Evolutionary conservation across 805 yeast species (phyloP), one percentile per base, ranked within the genome.

Genomic region (Cyberlindnera saturnus): DNA sequence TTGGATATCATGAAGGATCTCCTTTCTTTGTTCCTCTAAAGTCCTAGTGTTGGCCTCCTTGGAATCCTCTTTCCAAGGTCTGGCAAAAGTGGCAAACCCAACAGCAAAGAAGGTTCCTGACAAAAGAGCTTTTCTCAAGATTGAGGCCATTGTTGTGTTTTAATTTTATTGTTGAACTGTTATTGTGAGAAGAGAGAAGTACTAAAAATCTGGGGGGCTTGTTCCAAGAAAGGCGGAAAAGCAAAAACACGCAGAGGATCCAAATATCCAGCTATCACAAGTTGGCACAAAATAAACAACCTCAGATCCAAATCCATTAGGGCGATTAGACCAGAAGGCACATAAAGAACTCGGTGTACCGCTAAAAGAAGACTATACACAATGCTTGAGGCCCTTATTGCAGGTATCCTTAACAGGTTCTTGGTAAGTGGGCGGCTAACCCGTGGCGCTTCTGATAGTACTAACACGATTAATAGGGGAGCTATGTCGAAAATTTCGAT

Each of bases 401-500:
- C 87, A 14, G 73, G 74, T 35, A 67, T 81, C 33, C 68, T 81
- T 46, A 81, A 81, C 58, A 59, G 83, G 50, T 71, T 81, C 45
- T 60, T 81, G 48, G 65, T 60, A 41, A 23, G 64, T 57, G 8
- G n/a, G 36, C 15, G 32, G 39, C 29, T 20, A n/a, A 30, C 20
- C 17, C 15, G 29, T 17, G n/a, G 37, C 35, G 13, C 29, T 11
- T 32, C 10, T 8, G n/a, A 3, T 9, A 18, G 8, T 39, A 38
- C 46, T 50, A 46, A 48, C 52, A 37, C 23, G 6, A 1, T 17
- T 6, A 26, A 14, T 23, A 61, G 54, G 88, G 88, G 2, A 71
- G 79, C 28, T 88, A 89, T 62, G 89, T 91, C 39, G 96, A 95
- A 65, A 86, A 95, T 64, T 93, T 93, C 63, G 99, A 93, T 66